Percentiles rank a stretch among this genome's conserved stretches.
Conservation (phyloP, 2,329 filamentous ascomycete species). For the Bipolaris gigantea region DNA sequence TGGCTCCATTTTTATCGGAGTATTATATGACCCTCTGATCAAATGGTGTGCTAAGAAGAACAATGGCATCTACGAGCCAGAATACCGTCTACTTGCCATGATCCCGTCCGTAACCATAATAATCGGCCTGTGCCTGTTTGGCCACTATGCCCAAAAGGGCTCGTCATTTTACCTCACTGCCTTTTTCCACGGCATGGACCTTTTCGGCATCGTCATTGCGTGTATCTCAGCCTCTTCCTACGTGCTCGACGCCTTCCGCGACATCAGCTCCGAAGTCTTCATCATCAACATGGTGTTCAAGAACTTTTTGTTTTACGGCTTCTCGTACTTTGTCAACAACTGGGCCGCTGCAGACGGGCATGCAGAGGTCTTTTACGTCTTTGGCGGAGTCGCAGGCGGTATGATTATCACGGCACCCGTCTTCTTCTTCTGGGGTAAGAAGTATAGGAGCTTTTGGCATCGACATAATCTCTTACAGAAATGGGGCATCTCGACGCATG, state of each 20-base stretch:
- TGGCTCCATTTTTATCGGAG: conserved; percentile 17
- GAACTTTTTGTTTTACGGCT: conserved; percentile 50
- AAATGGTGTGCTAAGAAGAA: conserved; percentile 53
- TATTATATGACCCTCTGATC: conserved; percentile 44
- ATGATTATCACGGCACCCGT: conserved; percentile 36
- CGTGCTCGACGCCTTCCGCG: conserved; percentile 46
- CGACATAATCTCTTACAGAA: conserved; percentile 39
- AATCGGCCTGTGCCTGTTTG: conserved; percentile 47
- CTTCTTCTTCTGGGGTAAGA: conserved; percentile 42
- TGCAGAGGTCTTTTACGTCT: conserved; percentile 44
- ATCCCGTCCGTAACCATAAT: conserved; percentile 40
- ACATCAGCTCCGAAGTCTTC: conserved; percentile 49
- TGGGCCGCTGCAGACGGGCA: conserved; percentile 45
- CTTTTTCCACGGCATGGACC: conserved; percentile 38
- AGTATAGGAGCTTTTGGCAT: conserved; percentile 41
- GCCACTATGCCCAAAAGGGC: conserved; percentile 35
- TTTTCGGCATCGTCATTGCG: conserved; percentile 41
- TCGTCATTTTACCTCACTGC: conserved; percentile 35
- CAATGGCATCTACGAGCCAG: conserved; percentile 57
- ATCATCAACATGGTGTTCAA: conserved; percentile 51
- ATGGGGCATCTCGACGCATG: conserved; percentile 39
- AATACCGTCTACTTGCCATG: conserved; percentile 51
- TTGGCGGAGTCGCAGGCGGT: conserved; percentile 32
- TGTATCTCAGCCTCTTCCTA: conserved; percentile 42
- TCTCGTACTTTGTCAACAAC: conserved; percentile 50